Evolutionary conservation across 1,284 basidiomycete species (phyloP), one percentile per base, ranked within the genome.

Genomic region (Sanghuangporus baumii): DNA sequence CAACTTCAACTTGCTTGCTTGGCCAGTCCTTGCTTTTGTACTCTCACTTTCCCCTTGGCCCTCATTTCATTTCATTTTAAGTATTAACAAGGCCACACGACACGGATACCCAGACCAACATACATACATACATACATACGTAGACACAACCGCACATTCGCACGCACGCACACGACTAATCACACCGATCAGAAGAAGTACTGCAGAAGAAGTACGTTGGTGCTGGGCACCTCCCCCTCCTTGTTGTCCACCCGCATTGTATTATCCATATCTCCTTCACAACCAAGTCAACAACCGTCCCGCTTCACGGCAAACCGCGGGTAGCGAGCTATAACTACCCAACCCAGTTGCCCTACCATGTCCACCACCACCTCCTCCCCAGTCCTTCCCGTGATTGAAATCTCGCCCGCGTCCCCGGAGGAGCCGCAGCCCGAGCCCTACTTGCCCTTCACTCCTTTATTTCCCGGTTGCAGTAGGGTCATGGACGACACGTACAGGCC

Each of bases 361-460:
- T 75, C 67, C 70, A 75, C 65, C 68, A 74, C 34, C n/a, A 46
- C 23, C 2, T 12, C 58, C 67, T 31, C 58, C 67, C 74, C 78
- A 60, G 74, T 79, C 65, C 74, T 89, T 67, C 87, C 88, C 67
- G 76, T 80, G 66, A 90, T 91, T 68, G 80, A 79, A 67, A 84
- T 91, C 69, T 89, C 86, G 34, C 81, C 79, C 50, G 82, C 87
- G 62, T 82, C 85, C 8, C 81, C 81, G 38, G 76, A 82, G 67
- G 80, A 81, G 61, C 73, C 74, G 48, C 57, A 70, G 23, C 68
- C 74, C 48, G 85, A 87, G 71, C 84, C 85, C 7, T 82, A 77
- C 71, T 88, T 87, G 59, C 86, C 87, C 3, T 87, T 87, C 69
- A 55, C 61, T 3, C 58, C 62, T 48, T 11, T 66, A 64, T 57